phyloP scores from a whole-genome alignment of 805 yeast genomes.

The Nematodospora valgi region DNA sequence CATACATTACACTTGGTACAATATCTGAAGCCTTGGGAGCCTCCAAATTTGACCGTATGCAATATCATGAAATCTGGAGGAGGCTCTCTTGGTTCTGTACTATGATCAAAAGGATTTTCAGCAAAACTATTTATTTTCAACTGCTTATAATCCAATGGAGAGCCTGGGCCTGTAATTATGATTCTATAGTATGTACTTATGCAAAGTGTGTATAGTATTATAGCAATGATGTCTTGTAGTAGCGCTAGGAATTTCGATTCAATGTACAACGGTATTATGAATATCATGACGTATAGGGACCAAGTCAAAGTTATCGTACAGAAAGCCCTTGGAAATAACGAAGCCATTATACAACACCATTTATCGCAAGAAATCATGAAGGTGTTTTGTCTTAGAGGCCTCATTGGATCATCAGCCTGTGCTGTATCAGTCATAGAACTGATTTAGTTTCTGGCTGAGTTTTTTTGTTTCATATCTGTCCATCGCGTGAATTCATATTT shows the following conservation, averaged over 20 bases:
- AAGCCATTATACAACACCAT: constrained; percentile 12
- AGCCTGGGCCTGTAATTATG: constrained; percentile 58
- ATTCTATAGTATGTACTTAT: constrained; percentile 53
- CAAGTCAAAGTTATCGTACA: constrained; percentile 44
- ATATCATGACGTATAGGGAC: constrained; percentile 40
- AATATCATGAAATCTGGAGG: constrained; percentile 36
- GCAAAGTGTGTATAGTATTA: constrained; percentile 31
- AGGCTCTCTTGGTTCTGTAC: constrained; percentile 1
- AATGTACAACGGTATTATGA: constrained; percentile 16
- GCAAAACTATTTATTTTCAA: constrained; percentile 26
- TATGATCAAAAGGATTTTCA: constrained; percentile 14
- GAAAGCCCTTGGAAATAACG: constrained; percentile 47
- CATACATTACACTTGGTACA: constrained; percentile 52
- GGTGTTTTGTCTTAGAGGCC: too few species aligned
- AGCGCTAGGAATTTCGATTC: constrained; percentile 11
- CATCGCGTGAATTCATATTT: not conserved
- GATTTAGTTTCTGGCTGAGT: too few species aligned
- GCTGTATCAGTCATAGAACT: not conserved
- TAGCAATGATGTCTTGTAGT: constrained; percentile 11
- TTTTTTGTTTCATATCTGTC: not conserved
- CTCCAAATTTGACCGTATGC: constrained; percentile 40
- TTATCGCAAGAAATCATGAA: not conserved
- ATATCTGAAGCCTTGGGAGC: constrained; percentile 56
- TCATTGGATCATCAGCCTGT: too few species aligned
- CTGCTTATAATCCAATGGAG: constrained; percentile 55